These are phyloP conservation scores for Sicyos edulis DNA, from an alignment of 306 rosid genomes.

Conservation along the genomic window DNA sequence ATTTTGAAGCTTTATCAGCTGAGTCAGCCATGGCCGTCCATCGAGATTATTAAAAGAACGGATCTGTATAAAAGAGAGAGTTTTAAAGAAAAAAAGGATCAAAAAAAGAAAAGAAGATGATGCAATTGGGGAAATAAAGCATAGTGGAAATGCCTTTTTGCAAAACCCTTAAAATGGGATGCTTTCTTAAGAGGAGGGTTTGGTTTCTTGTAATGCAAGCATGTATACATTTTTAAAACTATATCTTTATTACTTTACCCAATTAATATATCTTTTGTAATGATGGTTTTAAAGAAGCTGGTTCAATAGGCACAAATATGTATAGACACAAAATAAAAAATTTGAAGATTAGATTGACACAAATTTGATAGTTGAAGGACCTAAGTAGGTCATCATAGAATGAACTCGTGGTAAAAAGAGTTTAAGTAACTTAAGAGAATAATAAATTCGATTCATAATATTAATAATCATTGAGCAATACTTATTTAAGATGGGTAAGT, in stretches of 20 bases:
- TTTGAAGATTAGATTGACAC: too few relatives aligned
- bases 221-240: not conserved
- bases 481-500: too few relatives aligned
- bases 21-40: conserved; percentile 35
- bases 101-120: conserved; percentile 13
- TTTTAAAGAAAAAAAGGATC: not conserved
- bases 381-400: too few relatives aligned
- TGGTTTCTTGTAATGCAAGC: conserved; percentile 12
- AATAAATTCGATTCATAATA: too few relatives aligned
- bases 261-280: too few relatives aligned
- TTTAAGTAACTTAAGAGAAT: too few relatives aligned
- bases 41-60: conserved; percentile 24
- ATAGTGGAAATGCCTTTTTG: conserved; percentile 10
- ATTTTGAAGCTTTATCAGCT: conserved; percentile 18
- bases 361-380: too few relatives aligned
- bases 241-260: conserved; percentile 1
- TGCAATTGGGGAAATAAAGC: conserved; percentile 24
- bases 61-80: conserved; percentile 4
- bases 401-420: too few relatives aligned
- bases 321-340: too few relatives aligned
- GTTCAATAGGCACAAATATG: too few relatives aligned
- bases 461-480: too few relatives aligned
- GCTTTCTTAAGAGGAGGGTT: conserved; percentile 5
- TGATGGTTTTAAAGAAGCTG: too few relatives aligned
- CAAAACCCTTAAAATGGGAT: not conserved